These are phyloP conservation scores for Rhododendron ferrugineum DNA, from an alignment of 148 eudicot species.

Conservation along the genomic window DNA sequence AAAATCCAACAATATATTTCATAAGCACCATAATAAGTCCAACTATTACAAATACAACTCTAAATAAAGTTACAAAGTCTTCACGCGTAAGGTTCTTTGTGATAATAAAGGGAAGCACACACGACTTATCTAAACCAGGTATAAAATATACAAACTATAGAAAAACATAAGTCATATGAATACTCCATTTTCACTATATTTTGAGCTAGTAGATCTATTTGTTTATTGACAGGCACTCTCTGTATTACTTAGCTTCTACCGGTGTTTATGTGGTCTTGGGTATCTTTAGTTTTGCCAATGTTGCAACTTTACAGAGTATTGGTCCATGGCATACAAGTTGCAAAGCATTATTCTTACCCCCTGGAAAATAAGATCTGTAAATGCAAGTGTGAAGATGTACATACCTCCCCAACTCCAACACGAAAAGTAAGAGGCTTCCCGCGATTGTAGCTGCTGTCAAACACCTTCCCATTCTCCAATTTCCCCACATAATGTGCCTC, in stretches of 20 bases:
- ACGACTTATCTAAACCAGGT: not conserved
- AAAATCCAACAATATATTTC: not conserved
- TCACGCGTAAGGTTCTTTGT: not conserved
- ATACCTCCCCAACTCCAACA: constrained; percentile 88
- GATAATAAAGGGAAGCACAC: not conserved
- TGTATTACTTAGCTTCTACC: not conserved
- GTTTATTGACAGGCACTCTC: not conserved
- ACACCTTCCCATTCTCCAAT: constrained; percentile 70
- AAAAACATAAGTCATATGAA: not conserved
- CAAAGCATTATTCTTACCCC: not conserved
- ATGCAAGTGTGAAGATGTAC: not conserved
- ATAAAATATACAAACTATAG: not conserved
- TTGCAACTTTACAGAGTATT: not conserved
- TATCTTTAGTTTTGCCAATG: not conserved
- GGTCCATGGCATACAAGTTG: not conserved
- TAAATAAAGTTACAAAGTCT: not conserved
- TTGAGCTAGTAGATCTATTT: not conserved
- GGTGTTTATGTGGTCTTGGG: not conserved
- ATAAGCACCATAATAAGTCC: not conserved
- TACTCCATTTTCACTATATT: not conserved
- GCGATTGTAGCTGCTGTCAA: constrained; percentile 83
- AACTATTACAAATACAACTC: not conserved
- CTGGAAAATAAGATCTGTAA: not conserved
- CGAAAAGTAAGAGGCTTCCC: constrained; percentile 92
- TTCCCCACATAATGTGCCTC: constrained; percentile 91